Percentiles rank a stretch among this genome's conserved stretches.
Conservation (phyloP, 2,329 filamentous ascomycete species). For the Byssothecium circinans region DNA sequence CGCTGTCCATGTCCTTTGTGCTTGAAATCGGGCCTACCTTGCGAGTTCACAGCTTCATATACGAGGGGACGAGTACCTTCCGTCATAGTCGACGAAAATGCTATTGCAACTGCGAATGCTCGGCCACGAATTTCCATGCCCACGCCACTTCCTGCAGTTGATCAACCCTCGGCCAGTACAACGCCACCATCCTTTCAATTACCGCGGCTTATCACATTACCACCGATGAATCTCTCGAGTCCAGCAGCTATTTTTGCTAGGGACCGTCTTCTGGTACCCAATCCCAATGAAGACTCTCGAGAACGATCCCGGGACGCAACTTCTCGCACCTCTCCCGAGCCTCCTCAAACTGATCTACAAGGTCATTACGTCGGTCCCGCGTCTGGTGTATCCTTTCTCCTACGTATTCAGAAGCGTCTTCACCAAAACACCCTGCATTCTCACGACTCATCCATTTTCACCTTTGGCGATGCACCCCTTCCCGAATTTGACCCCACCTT, state of each 20-base stretch:
- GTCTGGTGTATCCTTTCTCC: constrained; percentile 54
- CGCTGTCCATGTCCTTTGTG: constrained; percentile 41
- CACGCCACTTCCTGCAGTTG: constrained; percentile 11
- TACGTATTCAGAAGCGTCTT: constrained; percentile 54
- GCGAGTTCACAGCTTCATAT: constrained; percentile 56
- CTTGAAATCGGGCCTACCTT: constrained; percentile 38
- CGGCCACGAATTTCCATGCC: constrained; percentile 20
- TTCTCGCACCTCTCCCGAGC: constrained; percentile 50
- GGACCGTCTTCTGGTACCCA: constrained; percentile 17
- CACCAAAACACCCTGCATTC: constrained; percentile 45
- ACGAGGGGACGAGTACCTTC: constrained; percentile 51
- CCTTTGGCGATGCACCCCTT: constrained; percentile 54
- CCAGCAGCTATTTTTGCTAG: constrained; percentile 13
- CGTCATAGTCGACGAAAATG: constrained; percentile 40
- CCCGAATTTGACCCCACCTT: constrained; percentile 50
- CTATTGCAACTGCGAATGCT: constrained; percentile 22
- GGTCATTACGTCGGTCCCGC: constrained; percentile 54
- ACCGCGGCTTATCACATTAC: constrained; percentile 17
- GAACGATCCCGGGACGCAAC: constrained; percentile 21
- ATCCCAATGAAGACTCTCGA: constrained; percentile 9
- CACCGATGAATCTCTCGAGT: constrained; percentile 17
- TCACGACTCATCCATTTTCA: constrained; percentile 51
- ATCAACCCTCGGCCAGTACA: constrained; percentile 6
- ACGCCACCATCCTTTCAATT: constrained; percentile 22
- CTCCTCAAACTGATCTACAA: constrained; percentile 50